Evolutionary conservation across 345 rosid species (phyloP), one percentile per base, ranked within the genome.

Genomic region (Boechera stricta): DNA sequence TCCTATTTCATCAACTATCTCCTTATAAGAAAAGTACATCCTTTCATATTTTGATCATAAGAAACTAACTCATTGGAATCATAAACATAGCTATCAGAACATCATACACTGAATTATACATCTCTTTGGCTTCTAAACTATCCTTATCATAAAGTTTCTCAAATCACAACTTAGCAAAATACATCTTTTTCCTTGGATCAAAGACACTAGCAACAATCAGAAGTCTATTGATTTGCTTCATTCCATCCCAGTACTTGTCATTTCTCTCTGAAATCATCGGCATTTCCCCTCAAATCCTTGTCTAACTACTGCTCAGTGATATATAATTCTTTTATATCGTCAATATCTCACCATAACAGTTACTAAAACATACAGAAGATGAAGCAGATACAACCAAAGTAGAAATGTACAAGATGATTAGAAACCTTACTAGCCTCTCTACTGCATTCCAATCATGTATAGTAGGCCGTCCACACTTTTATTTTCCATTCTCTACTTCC

Each of bases 81-180:
- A 21, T 33, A 64, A 29, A 32, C 18, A 66, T 0, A 10, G 5
- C 6, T 3, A 0, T 10, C 31, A 66, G 0, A 32, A 66, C 44
- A 47, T 11, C 0, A 8, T 2, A 0, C 6, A 66, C 44, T n/a
- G 31, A 32, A 0, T 31, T 2, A 66, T 10, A 16, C n/a, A 49
- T 32, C 42, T 12, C 58, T 5, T 18, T 51, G 1, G 45, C 32
- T 3, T 66, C 11, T 3, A 3, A 1, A 49, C 31, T 49, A 6
- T 49, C 12, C 33, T 67, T 49, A 2, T 59, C 45, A 51, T 32
- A 67, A 0, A 67, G 44, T 6, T 49, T 33, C 4, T 49, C 45
- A 33, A 66, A 66, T 4, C 58, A 66, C 33, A 67, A 51, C 13
- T 53, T 45, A 29, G 9, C 54, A 45, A 64, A 64, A 1, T 44